Evolutionary conservation across 805 yeast species (phyloP), one percentile per base, ranked within the genome.

Genomic region (Saturnispora dispora): DNA sequence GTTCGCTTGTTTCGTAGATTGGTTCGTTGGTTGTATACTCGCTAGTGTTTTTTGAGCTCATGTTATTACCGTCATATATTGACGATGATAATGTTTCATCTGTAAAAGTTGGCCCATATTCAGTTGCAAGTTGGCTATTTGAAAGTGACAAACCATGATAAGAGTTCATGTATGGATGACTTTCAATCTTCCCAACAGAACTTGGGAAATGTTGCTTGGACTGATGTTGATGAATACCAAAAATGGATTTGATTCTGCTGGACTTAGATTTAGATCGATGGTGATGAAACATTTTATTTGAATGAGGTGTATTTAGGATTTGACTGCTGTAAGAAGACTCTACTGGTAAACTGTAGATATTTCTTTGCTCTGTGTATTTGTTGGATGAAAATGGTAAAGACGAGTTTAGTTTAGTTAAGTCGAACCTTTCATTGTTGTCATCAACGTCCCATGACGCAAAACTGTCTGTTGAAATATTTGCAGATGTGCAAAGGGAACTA

Each of bases 391-490:
- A 11, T 18, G 47, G 30, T 8, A 30, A 35, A 32, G 39, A 45
- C 17, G 32, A 45, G 28, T 30, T 45, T 8, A n/a, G 28, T 30
- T 33, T 45, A 8, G 36, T 17, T 2, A 25, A n/a, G 7, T 20
- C 22, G 10, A 45, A 10, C 23, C 10, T 23, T 8, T 45, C 39
- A 17, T 30, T 17, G 15, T 36, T 43, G 18, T 25, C 37, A 30
- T 28, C 32, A 8, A 40, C 39, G 9, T 28, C 48, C 48, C 43
- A 46, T 36, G 48, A 46, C 13, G 22, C 28, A 18, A 46, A 11
- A 39, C 48, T 46, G 13, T 46, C 48, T 15, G 8, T 25, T 25
- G 48, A 46, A 3, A 15, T 17, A n/a, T 20, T 46, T n/a, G 18
- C 22, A 25, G 48, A 46, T 13, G 35, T 18, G 15, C 41, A 37